Percentiles rank a stretch among this genome's conserved stretches.
Conservation (phyloP, 164 flowering plant genomes). For the Tetrastigma voinierianum region DNA sequence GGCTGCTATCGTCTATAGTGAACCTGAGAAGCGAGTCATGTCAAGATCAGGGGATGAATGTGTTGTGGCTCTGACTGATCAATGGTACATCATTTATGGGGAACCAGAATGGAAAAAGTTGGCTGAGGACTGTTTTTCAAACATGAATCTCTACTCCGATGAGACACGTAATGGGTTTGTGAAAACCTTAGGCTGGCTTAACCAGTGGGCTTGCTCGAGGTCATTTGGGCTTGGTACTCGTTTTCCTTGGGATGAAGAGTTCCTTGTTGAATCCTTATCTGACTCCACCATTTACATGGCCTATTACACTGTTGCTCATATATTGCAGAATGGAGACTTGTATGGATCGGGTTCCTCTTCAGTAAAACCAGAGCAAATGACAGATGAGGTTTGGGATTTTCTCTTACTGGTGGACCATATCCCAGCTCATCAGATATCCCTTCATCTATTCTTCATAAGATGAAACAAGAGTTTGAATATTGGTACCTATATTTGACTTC, state of each 20-base stretch:
- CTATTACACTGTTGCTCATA: constrained; percentile 77
- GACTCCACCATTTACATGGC: constrained; percentile 95
- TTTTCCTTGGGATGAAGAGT: constrained; percentile 87
- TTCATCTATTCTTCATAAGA: constrained; percentile 50
- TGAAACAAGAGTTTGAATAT: constrained; percentile 94
- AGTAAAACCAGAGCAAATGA: constrained; percentile 69
- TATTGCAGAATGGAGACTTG: constrained; percentile 70
- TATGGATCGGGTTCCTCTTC: constrained; percentile 44
- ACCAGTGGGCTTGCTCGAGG: constrained; percentile 87
- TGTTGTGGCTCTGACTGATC: constrained; percentile 90
- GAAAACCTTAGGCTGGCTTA: constrained; percentile 82
- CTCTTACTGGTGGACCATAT: constrained; percentile 51
- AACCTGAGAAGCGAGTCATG: constrained; percentile 83
- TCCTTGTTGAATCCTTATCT: constrained; percentile 85
- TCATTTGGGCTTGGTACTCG: constrained; percentile 83
- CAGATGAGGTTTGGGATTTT: constrained; percentile 88
- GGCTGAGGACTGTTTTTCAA: constrained; percentile 67
- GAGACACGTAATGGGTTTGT: constrained; percentile 83
- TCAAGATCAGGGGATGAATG: constrained; percentile 96
- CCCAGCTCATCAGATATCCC: constrained; percentile 53
- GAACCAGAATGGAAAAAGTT: constrained; percentile 71
- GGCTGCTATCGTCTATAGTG: constrained; percentile 77
- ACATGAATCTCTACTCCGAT: constrained; percentile 68
- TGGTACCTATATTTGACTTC: constrained; percentile 95
- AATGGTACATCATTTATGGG: constrained; percentile 87